Conservation (phyloP, 441 rosid genomes). For the Eruca vesicaria region DNA sequence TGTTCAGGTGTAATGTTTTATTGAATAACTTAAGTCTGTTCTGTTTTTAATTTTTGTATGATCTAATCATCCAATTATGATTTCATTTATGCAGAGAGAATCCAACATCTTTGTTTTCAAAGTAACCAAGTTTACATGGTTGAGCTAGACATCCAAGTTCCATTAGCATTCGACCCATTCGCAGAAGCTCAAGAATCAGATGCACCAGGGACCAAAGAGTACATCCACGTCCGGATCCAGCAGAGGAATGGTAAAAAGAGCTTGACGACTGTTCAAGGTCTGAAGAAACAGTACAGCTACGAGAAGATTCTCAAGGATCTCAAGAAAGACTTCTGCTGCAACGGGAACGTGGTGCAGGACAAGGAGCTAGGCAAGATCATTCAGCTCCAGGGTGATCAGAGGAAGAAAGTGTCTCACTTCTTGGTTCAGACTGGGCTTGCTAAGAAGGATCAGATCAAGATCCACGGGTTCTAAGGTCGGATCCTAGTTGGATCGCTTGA, state of each 20-base stretch:
- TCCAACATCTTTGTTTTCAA: neutral
- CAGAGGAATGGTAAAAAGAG: constrained; percentile 75
- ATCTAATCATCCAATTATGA: neutral
- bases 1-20: neutral
- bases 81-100: neutral
- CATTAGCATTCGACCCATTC: constrained; percentile 69
- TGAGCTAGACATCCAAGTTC: constrained; percentile 56
- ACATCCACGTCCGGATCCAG: constrained; percentile 65
- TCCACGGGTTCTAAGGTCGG: constrained; percentile 87
- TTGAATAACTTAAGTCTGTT: neutral
- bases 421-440: constrained; percentile 51
- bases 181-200: constrained; percentile 56
- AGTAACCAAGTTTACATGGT: constrained; percentile 69
- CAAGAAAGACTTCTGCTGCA: constrained; percentile 62
- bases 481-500: neutral
- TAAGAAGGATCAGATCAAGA: constrained; percentile 72
- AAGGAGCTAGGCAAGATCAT: constrained; percentile 61
- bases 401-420: constrained; percentile 68
- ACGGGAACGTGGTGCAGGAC: constrained; percentile 64
- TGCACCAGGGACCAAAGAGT: constrained; percentile 49
- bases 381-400: constrained; percentile 91
- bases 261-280: constrained; percentile 60
- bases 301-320: constrained; percentile 59
- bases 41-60: neutral
- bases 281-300: constrained; percentile 53